Base-by-base conservation (phyloP, 768 basidiomycete species). In the Leccinellum rugosiceps region DNA sequence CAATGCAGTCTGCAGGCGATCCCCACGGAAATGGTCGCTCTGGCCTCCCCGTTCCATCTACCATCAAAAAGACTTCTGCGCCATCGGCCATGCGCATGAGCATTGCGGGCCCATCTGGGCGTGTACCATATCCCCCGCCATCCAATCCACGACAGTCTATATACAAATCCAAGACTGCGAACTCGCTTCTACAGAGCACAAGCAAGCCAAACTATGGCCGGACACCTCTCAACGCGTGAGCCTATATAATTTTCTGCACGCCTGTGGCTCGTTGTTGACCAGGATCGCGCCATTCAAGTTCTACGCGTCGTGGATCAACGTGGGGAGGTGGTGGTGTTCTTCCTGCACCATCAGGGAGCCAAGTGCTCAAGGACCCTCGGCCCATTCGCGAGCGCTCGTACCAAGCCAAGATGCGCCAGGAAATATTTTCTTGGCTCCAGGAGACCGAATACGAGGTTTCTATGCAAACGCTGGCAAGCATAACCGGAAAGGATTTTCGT, bases 401-500 rank as follows among this genome's bases (percentile, higher is more conserved):
- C 68, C 90, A 93, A 70, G 65, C 75, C 19, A 84, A 84, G 69
- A 87, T 90, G 85, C 79, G 87, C 46, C 83, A 90, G 67, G 85
- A 91, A n/a, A 85, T 96, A 61, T 74, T 80, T 49, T 76, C 75
- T 26, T 96, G 86, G 76, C 78, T 96, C 19, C 81, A 84, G 63
- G 71, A 73, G 28, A 78, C 79, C n/a, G 83, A 83, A 6, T 87
- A 84, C 58, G 86, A 88, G 14, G 83, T 93, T 26, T 77, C 82
- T 3, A 80, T 84, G 69, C 80, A 85, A 55, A 84, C 84, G 2
- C 76, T 97, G 4, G 76, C 80, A 47, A 89, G 85, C 48, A 92
- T 95, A 47, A 90, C 92, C 4, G 86, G 85, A 17, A 91, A 92
- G 62, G 93, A 95, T 60, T 98, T 92, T 66, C 84, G 91, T 28